Evolutionary conservation across 768 basidiomycete species (phyloP), one percentile per base, ranked within the genome.

Genomic region (Pleurotus tuber-regium): DNA sequence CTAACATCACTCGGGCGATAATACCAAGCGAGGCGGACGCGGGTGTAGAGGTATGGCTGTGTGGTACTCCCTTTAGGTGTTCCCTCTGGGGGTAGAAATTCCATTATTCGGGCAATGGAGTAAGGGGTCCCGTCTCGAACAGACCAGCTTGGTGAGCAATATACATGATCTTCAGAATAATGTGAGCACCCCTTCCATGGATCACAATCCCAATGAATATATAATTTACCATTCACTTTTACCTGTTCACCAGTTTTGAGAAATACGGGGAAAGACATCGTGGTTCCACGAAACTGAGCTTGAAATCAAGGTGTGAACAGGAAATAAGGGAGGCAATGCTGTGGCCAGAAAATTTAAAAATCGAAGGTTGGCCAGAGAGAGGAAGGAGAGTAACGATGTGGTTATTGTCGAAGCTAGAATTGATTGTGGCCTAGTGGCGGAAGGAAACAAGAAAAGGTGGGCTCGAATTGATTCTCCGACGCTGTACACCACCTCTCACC

Each of bases 1-100:
- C 87, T 91, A 59, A 98, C 90, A 80, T 98, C 96, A 70, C 87
- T 84, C 46, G 93, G 93, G 58, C 96, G 90, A 74, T 98, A 97
- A 74, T 95, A 98, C 84, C 94, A 94, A 39, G 92, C 92, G 50
- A 98, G 78, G 46, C 94, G 85, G 58, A 93, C 93, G 63, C 91
- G 88, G 59, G 87, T 86, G 66, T 82, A 87, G 14, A 77, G 72
- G 64, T 84, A 84, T 61, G 82, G 83, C 61, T 80, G 81, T 59
- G 80, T 80, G 50, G 84, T 84, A 55, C 77, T 74, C 51, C 80
- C 82, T 68, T 82, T 89, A 31, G 82, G 74, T 33, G 75, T 74
- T 48, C 87, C 86, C 66, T 87, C 84, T 8, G 91, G 86, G 28
- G 89, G 87, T 14, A 98, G 76, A 62, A 98, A 94, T 70, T 95